A percentile compares a stretch with the other conserved stretches of the same genome.
Conservation (phyloP, 345 rosid species). For the Aquilaria yunnanensis region DNA sequence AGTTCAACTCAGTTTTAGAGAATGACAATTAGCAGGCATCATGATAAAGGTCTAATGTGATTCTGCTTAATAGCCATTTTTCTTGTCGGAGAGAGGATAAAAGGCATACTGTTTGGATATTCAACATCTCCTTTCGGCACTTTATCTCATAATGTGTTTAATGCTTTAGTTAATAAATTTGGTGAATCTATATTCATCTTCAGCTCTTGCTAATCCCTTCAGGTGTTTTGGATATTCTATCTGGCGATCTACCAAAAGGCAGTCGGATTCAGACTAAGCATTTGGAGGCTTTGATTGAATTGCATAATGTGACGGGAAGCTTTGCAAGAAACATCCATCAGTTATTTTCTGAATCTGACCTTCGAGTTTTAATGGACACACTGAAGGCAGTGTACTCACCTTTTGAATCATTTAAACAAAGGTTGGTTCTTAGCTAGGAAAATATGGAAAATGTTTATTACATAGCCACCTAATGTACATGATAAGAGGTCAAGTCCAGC, state of each 20-base stretch:
- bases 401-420: slow-evolving; percentile 83
- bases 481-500: neutral
- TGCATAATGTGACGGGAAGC: slow-evolving; percentile 79
- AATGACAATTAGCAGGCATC: no score
- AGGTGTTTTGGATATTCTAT: slow-evolving; percentile 85
- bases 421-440: slow-evolving; percentile 35
- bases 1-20: neutral
- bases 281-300: slow-evolving; percentile 83
- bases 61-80: no score
- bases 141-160: neutral
- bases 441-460: neutral
- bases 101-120: no score
- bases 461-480: neutral
- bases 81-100: no score
- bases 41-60: no score
- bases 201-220: slow-evolving; percentile 11
- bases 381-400: slow-evolving; percentile 88
- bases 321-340: slow-evolving; percentile 92
- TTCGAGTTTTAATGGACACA: slow-evolving; percentile 66
- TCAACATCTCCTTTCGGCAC: neutral
- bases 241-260: slow-evolving; percentile 95
- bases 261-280: slow-evolving; percentile 86
- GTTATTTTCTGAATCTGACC: slow-evolving; percentile 81
- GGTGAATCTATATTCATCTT: slow-evolving; percentile 18
- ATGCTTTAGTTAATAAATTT: neutral